Evolutionary conservation across 2,329 filamentous ascomycete genomes (phyloP), one percentile per base, ranked within the genome.

Genomic region (Fusarium palustre): DNA sequence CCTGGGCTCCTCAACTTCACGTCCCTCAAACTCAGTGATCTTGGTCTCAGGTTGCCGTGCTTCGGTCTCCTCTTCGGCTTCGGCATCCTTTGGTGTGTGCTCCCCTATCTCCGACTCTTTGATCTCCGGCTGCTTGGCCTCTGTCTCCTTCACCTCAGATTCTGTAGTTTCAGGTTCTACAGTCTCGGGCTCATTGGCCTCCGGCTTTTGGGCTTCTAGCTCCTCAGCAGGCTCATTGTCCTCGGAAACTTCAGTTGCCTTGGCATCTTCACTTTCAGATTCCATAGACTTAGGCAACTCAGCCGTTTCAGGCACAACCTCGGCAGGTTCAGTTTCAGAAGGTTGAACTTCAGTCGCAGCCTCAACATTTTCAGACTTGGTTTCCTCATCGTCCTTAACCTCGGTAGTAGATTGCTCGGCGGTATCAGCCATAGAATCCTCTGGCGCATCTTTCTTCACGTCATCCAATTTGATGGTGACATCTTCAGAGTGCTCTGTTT

Each of bases 371-470:
- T 61, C 54, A 13, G 45, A 11, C 33, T 46, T 25, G 11, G 25
- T 38, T 11, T 53, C 20, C 38, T 50, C 67, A 6, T 55, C 57
- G 15, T 20, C 33, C n/a, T 47, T 55, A 3, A 9, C 39, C 18
- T 66, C 62, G 16, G n/a, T 15, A 16, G 56, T 9, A n/a, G 22
- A 38, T 30, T 64, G 42, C 25, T 60, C 67, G 11, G 20, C 42
- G n/a, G 45, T 24, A 25, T 59, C 60, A 15, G 59, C 13, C 7
- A 47, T 54, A 22, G 46, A 43, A 33, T 60, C 59, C 36, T 71
- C 61, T 39, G n/a, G 11, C 36, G 68, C 46, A 10, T 47, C 52
- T 25, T 69, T 36, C 4, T 68, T 62, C 5, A 20, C 39, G 9
- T 20, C 33, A 16, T 54, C 39, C 13, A 11, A 10, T n/a, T 56